Evolutionary conservation across 495 filamentous ascomycete genomes (phyloP).

Genomic region (Daldinia childiae): DNA sequence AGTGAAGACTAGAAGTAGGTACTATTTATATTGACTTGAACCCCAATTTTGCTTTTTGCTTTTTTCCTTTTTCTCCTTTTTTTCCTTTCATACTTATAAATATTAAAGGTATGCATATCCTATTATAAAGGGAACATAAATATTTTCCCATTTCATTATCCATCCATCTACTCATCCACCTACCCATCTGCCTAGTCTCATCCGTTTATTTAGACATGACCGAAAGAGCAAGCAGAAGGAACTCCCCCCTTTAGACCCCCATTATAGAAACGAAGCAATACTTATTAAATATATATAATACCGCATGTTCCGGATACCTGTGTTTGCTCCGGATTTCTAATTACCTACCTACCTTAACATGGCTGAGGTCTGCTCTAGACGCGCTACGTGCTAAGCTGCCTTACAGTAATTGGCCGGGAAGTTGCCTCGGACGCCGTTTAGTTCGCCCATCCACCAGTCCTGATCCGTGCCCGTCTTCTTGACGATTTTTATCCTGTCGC

Average conservation of each 20-base stretch:
- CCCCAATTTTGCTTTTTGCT: background rate
- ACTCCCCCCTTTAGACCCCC: background rate
- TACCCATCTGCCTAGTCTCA: background rate
- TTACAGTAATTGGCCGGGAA: slow-evolving; percentile 94
- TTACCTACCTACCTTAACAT: no score
- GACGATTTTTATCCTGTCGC: slow-evolving; percentile 83
- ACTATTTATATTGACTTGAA: background rate
- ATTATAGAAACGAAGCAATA: background rate
- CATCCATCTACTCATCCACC: background rate
- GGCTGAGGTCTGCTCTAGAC: background rate
- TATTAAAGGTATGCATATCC: background rate
- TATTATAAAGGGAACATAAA: background rate
- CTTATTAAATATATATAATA: slow-evolving; percentile 3
- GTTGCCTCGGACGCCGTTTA: slow-evolving; percentile 74
- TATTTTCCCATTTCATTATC: background rate
- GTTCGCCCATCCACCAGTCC: slow-evolving; percentile 96
- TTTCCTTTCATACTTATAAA: background rate
- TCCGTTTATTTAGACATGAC: background rate
- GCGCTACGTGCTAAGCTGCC: slow-evolving; percentile 20
- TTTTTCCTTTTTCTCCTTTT: background rate
- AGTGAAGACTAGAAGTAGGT: background rate
- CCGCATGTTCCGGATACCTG: background rate
- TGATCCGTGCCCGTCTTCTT: slow-evolving; percentile 86
- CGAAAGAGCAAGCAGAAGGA: background rate
- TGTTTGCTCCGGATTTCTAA: background rate